Base-by-base conservation (phyloP, 23 red algal genomes). In the Gracilaria gracilis region DNA sequence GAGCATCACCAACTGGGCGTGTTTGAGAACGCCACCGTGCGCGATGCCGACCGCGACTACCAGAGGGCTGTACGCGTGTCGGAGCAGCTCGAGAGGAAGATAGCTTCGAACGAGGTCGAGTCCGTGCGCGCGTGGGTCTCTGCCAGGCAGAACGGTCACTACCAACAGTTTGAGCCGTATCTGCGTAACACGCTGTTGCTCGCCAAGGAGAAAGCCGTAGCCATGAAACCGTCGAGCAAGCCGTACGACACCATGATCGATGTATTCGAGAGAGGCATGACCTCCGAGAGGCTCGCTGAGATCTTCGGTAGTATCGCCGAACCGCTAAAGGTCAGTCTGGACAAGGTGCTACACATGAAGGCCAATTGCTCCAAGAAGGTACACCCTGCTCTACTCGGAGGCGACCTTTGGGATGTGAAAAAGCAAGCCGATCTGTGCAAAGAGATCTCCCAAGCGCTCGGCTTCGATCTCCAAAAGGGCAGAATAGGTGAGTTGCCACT, bases 191-290 rank as follows among this genome's bases (percentile, higher is more conserved):
- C 66, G 62, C 59, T 93, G 16, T 28, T 5, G 42, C 39, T 84
- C 23, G 37, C 48, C 21, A 83, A 76, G 62, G 77, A 93, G 38
- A 75, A 75, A 29, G 93, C 93, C 16, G 75, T 28, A 19, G 54
- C 72, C 23, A 81, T 87, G n/a, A 32, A 70, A 2, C 84, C 85
- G 59, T 55, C 19, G 14, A 9, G 32, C 37, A 40, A 84, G 34
- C 47, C 84, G 19, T 95, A 95, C 38, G 93, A 95, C 65, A 87
- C 93, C 20, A 50, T 72, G 36, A 88, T 95, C 62, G 93, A 95
- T 80, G 44, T 54, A 53, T 95, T 88, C 53, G 93, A 95, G 64
- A 47, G 93, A 73, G 93, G 84, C n/a, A 95, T 95, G 93, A 95
- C 48, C 36, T 75, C 93, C 20, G 84, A 69, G 35, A 78, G 93